These are phyloP conservation scores for Termitomyces sp. DNA, from an alignment of 768 basidiomycete species.

Conservation along the genomic window DNA sequence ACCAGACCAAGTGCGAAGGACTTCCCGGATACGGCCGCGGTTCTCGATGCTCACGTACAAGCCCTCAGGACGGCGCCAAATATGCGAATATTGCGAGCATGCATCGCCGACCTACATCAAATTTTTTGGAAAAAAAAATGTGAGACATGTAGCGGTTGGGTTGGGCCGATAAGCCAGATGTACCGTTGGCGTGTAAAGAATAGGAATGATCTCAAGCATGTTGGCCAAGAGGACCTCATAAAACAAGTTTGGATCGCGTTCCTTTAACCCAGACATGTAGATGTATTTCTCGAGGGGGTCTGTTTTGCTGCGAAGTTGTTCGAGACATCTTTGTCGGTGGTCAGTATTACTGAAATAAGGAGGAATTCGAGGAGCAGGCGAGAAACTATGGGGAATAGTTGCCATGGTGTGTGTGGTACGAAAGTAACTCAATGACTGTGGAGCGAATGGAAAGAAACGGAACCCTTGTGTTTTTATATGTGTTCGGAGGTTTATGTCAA, in stretches of 20 bases:
- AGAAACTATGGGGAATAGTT: neutral
- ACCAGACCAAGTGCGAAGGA: constrained; percentile 49
- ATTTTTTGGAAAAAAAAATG: neutral
- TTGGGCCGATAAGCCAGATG: constrained; percentile 4
- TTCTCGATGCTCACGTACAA: constrained; percentile 60
- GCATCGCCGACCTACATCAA: constrained; percentile 58
- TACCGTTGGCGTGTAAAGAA: constrained; percentile 75
- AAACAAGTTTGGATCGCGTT: constrained; percentile 59
- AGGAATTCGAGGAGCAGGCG: constrained; percentile 29
- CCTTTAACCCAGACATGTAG: constrained; percentile 60
- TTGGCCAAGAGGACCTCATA: constrained; percentile 59
- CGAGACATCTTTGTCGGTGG: constrained; percentile 52
- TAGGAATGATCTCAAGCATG: constrained; percentile 62
- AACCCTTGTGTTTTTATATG: constrained; percentile 5
- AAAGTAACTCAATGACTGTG: neutral
- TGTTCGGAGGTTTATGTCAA: neutral
- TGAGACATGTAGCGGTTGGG: constrained; percentile 7
- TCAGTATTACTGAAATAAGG: constrained; percentile 45
- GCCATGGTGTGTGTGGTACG: constrained; percentile 2
- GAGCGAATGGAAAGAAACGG: neutral
- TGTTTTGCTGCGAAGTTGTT: constrained; percentile 52
- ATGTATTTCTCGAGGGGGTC: constrained; percentile 65
- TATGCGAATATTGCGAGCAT: constrained; percentile 65
- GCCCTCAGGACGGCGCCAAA: constrained; percentile 61
- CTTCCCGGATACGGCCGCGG: constrained; percentile 55